These are phyloP conservation scores for Beta lomatogona DNA, from an alignment of 179 eudicot genomes.

Conservation along the genomic window DNA sequence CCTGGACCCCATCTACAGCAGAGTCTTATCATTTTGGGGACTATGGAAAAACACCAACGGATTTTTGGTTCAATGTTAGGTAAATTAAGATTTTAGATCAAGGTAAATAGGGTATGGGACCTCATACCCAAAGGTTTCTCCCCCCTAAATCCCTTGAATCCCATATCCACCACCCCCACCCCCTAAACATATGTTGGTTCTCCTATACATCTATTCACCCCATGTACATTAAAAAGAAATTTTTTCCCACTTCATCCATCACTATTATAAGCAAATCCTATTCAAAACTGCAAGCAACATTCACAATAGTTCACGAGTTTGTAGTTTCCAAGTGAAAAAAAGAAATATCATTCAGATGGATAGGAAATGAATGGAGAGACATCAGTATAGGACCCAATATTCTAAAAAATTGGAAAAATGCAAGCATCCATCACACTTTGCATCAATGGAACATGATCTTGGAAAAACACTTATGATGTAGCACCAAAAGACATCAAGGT, in stretches of 20 bases:
- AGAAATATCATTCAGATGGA: not conserved
- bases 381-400: not conserved
- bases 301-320: too few relatives aligned
- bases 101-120: too few relatives aligned
- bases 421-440: not conserved
- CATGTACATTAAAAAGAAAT: not conserved
- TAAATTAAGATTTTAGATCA: not conserved
- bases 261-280: not conserved
- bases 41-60: not conserved
- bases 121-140: too few relatives aligned
- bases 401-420: not conserved
- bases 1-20: too few relatives aligned
- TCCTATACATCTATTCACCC: not conserved
- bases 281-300: not conserved
- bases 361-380: not conserved
- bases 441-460: not conserved
- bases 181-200: not conserved
- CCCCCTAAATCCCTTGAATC: too few relatives aligned
- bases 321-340: too few relatives aligned
- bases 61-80: not conserved
- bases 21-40: not conserved
- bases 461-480: not conserved
- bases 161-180: too few relatives aligned
- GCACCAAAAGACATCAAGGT: not conserved
- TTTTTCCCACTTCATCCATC: not conserved